These are phyloP conservation scores for Gaultheria prostrata DNA, from an alignment of 148 eudicot species.

Conservation along the genomic window DNA sequence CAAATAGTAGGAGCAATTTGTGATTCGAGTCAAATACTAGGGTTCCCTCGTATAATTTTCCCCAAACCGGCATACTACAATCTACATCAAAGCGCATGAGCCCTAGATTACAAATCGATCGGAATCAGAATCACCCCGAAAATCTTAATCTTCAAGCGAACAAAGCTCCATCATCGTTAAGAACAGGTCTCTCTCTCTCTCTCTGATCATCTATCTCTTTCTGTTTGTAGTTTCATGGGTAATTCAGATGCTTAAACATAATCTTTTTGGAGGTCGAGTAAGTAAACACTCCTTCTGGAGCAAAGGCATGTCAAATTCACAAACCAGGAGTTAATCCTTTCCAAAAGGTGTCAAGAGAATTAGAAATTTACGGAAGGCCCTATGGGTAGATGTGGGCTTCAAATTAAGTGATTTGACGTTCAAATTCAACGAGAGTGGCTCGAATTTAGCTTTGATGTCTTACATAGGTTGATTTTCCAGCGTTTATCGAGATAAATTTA, in stretches of 20 bases:
- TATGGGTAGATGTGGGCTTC: not conserved
- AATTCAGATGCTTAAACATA: not conserved
- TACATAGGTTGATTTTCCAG: not conserved
- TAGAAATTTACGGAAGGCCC: not conserved
- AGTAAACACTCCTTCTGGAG: not conserved
- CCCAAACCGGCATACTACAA: not conserved
- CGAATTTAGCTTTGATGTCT: not conserved
- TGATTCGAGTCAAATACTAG: not conserved
- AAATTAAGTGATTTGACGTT: not conserved
- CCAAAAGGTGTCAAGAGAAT: no score
- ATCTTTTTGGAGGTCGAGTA: not conserved
- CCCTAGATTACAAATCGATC: not conserved
- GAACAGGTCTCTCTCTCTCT: not conserved
- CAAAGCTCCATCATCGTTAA: not conserved
- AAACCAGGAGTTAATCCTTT: not conserved
- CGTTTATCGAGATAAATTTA: not conserved
- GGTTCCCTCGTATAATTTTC: not conserved
- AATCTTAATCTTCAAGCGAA: not conserved
- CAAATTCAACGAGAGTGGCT: not conserved
- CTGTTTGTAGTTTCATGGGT: not conserved
- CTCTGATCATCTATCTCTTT: not conserved
- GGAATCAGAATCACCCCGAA: not conserved
- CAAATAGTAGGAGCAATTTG: not conserved
- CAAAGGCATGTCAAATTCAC: not conserved
- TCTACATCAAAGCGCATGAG: not conserved